Evolutionary conservation across 768 basidiomycete species (phyloP), one percentile per base, ranked within the genome.

Genomic region (Trametes gibbosa): DNA sequence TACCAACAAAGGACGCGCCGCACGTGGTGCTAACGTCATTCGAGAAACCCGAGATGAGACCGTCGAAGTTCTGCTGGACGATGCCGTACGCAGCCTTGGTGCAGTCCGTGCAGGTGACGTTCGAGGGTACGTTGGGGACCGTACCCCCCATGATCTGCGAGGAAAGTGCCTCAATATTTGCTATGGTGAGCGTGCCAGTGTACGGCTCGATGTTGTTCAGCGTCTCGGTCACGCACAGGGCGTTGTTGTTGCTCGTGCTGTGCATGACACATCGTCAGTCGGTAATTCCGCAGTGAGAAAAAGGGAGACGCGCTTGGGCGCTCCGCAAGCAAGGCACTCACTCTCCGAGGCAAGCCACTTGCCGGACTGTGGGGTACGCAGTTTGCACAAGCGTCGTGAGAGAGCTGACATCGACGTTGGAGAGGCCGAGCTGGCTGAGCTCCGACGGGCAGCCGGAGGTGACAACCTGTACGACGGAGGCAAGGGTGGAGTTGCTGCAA

Each of bases 311-410:
- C 34, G 50, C 59, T 48, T 29, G 58, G 46, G 19, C 12, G 17
- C 56, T 37, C 50, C 2, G 43, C 41, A 9, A 51, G 9, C 56
- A 40, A 37, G 54, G 34, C 25, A 78, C 85, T 61, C 67, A 90
- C 89, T 89, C 80, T 58, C 84, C 78, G 65, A 90, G 72, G 69
- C 90, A 92, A 10, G 73, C 68, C 8, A 85, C 66, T 61, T 85
- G 69, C 52, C 87, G 77, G 3, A 76, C 75, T 2, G 79, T 74
- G 1, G 88, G 85, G 69, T 88, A 92, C 32, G 69, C 77, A 43
- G 67, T 63, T 66, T 89, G 76, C 19, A 88, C 78, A 21, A 77
- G 49, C 3, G 69, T 25, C 21, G 67, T 50, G 41, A 69, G 56
- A 54, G 64, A 23, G 39, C 50, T 54, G 7, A 66, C n/a, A 32